Evolutionary conservation across 2,329 filamentous ascomycete genomes (phyloP), one percentile per base, ranked within the genome.

Genomic region (Bipolaris sorokiniana): DNA sequence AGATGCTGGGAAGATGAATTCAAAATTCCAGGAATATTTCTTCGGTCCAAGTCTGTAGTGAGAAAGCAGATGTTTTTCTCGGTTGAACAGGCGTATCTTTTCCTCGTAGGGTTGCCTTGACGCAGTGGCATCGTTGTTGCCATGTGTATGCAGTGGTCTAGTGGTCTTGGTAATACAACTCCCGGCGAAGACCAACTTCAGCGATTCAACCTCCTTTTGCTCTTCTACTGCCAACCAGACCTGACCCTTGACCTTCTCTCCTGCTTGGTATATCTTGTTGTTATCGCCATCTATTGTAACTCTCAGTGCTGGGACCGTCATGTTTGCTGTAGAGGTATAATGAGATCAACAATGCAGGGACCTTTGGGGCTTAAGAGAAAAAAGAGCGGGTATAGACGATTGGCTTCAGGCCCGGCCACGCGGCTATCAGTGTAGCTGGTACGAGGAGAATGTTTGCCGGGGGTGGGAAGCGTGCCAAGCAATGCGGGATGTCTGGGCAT

Each of bases 181-280:
- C 40, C 75, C 75, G 18, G 61, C 61, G 52, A 77, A 76, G 20
- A 65, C 56, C 28, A 76, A 33, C 34, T 65, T 70, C 48, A 76
- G 54, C 1, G 64, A 67, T 22, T 66, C 66, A 45, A 76, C 58
- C 5, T 69, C 47, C 38, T 67, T 62, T 56, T 74, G 54, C 50
- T 71, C 62, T 59, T 70, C 67, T 9, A 69, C 48, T 28, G 66
- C 58, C 20, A 75, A 59, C n/a, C 65, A 58, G 26, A 75, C 63
- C 59, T 66, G 73, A 49, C 74, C 74, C 41, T 66, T 74, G 42
- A 76, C 70, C 45, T 65, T 68, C 16, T 76, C 72, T 36, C 73
- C 73, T 51, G 62, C 65, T 51, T 65, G 63, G 50, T 74, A 76
- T 10, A 69, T 48, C 36, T 62, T 66, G 42, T 64, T 64, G 42